Evolutionary conservation across 805 yeast genomes (phyloP).

Genomic region (Candida lessepsii): DNA sequence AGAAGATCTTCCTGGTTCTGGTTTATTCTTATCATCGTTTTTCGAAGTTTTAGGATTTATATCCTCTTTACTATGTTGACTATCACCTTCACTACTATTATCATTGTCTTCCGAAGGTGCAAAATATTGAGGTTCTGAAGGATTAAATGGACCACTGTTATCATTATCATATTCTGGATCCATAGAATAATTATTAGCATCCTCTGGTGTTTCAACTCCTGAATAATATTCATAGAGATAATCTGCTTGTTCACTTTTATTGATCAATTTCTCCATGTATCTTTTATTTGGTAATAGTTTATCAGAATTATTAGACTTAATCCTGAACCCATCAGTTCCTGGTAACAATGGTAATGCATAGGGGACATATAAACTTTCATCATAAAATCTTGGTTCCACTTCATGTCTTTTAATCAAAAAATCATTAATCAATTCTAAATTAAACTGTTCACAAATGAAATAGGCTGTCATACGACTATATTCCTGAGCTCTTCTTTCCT

Average conservation of each 20-base stretch:
- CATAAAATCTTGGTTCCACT: conserved; percentile 83
- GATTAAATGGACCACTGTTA: conserved; percentile 67
- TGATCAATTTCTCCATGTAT: conserved; percentile 74
- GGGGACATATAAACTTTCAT: conserved; percentile 90
- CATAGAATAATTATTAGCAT: conserved; percentile 48
- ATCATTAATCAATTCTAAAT: conserved; percentile 58
- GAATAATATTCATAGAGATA: conserved; percentile 90
- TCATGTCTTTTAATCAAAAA: conserved; percentile 72
- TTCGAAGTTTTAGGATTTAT: not conserved
- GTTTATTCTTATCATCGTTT: conserved; percentile 2
- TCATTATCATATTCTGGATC: conserved; percentile 43
- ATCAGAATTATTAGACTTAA: conserved; percentile 63
- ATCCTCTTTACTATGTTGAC: conserved; percentile 7
- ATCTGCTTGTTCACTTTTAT: conserved; percentile 80
- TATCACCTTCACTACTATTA: conserved; percentile 3
- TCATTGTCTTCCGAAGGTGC: conserved; percentile 39
- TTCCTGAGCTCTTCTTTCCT: conserved; percentile 58
- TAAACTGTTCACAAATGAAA: conserved; percentile 79
- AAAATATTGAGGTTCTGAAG: conserved; percentile 90
- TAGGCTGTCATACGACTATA: conserved; percentile 89
- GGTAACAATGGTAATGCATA: conserved; percentile 84
- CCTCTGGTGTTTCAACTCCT: conserved; percentile 67
- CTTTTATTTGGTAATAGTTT: conserved; percentile 42
- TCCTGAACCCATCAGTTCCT: conserved; percentile 75
- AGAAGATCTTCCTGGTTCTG: not conserved